Evolutionary conservation across 2,329 filamentous ascomycete genomes (phyloP).

Genomic region (Ceratocystis destructans): DNA sequence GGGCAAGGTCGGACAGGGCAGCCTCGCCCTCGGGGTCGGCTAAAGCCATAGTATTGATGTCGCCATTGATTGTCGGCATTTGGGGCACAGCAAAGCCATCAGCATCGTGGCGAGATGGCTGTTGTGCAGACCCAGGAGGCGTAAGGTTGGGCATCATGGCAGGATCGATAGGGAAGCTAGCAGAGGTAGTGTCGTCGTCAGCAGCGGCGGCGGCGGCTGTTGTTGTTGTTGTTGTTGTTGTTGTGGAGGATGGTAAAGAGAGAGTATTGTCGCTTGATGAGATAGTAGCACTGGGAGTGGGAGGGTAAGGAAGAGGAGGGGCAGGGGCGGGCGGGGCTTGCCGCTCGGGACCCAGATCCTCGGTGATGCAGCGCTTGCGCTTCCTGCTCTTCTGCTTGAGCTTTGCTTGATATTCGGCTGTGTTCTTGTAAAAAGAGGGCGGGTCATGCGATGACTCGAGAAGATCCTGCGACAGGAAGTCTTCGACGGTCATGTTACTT

Average conservation of each 20-base stretch:
- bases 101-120: constrained; percentile 34
- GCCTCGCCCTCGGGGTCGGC: constrained; percentile 21
- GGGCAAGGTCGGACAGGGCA: constrained; percentile 31
- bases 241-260: constrained; percentile 1
- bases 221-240: not conserved
- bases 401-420: constrained; percentile 44
- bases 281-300: not conserved
- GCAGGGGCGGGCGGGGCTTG: constrained; percentile 15
- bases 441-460: constrained; percentile 66
- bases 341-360: constrained; percentile 25
- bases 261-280: not conserved
- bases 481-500: constrained; percentile 71
- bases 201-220: not conserved
- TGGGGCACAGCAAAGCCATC: constrained; percentile 56
- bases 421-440: constrained; percentile 62
- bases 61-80: constrained; percentile 26
- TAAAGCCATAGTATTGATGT: constrained; percentile 16
- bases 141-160: not conserved
- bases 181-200: no score
- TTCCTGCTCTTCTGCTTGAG: constrained; percentile 36
- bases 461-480: constrained; percentile 62
- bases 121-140: not conserved
- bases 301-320: not conserved
- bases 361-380: constrained; percentile 32
- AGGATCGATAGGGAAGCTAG: constrained; percentile 6